phyloP scores from a whole-genome alignment of 2,329 filamentous ascomycete species.

The Aureobasidium sp. region DNA sequence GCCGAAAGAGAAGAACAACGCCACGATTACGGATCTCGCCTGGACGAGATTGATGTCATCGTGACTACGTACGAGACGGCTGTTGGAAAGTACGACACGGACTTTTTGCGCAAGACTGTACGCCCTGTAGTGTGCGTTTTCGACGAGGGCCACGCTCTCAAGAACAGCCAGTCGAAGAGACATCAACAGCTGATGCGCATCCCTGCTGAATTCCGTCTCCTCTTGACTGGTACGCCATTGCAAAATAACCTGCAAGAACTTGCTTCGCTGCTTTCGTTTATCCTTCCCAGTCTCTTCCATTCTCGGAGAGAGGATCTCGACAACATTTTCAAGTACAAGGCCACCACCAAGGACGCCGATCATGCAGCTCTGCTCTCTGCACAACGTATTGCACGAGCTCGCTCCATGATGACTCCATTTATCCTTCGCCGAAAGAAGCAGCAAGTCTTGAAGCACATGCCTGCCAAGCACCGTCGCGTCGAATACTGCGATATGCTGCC shows the following conservation, averaged over 20 bases:
- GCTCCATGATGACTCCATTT: constrained; percentile 90
- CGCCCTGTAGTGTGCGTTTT: constrained; percentile 62
- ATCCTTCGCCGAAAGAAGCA: constrained; percentile 90
- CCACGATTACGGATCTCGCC: constrained; percentile 57
- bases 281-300: constrained; percentile 78
- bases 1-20: constrained; percentile 61
- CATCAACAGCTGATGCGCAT: constrained; percentile 76
- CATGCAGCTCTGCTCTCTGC: constrained; percentile 78
- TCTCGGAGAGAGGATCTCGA: constrained; percentile 66
- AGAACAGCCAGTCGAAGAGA: constrained; percentile 75
- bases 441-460: constrained; percentile 77
- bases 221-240: constrained; percentile 84
- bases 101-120: constrained; percentile 52
- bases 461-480: constrained; percentile 69
- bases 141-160: constrained; percentile 90
- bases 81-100: constrained; percentile 53
- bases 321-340: constrained; percentile 86
- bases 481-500: constrained; percentile 74
- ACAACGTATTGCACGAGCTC: constrained; percentile 77
- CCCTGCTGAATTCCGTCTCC: constrained; percentile 70
- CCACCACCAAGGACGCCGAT: constrained; percentile 68
- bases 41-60: constrained; percentile 60
- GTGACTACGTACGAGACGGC: constrained; percentile 64
- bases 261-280: constrained; percentile 84
- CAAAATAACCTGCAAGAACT: constrained; percentile 94